phyloP scores from a whole-genome alignment of 768 basidiomycete species.

The Scleroderma citrinum region DNA sequence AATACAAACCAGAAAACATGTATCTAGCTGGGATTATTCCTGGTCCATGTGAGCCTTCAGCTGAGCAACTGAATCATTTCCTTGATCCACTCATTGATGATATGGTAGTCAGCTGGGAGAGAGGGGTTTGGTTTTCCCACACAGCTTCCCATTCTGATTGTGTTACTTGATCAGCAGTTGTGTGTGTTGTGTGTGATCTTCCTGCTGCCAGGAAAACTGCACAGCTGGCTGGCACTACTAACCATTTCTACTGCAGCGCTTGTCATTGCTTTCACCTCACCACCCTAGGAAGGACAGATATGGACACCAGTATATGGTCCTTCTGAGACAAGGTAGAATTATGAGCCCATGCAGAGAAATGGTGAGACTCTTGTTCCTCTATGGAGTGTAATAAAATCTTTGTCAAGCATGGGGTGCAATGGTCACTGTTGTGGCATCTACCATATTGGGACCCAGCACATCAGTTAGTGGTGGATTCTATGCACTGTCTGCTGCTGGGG shows the following conservation, averaged over 20 bases:
- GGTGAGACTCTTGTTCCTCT: not conserved
- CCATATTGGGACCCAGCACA: conserved; percentile 3
- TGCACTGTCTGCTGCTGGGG: conserved; percentile 1
- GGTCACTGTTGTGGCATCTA: conserved; percentile 11
- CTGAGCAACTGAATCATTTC: conserved; percentile 30
- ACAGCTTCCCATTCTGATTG: conserved; percentile 10
- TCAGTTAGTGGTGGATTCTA: conserved; percentile 11
- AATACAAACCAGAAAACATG: conserved; percentile 34
- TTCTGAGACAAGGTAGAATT: not conserved
- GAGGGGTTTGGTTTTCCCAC: conserved; percentile 21
- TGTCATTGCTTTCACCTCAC: conserved; percentile 21
- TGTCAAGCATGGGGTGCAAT: not conserved
- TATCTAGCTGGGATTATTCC: conserved; percentile 34
- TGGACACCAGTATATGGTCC: conserved; percentile 4
- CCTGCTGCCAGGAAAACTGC: conserved; percentile 26
- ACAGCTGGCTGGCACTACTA: conserved; percentile 9
- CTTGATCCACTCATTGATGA: conserved; percentile 32
- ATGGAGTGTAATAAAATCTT: not conserved
- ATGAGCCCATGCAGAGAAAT: not conserved
- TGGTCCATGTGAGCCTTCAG: conserved; percentile 30
- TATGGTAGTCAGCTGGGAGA: conserved; percentile 24
- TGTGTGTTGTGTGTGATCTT: conserved; percentile 31
- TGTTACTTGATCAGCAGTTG: conserved; percentile 19
- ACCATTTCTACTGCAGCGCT: conserved; percentile 24
- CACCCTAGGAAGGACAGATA: conserved; percentile 5